Conservation (phyloP, 2,329 filamentous ascomycete genomes). For the Monilinia vaccinii-corymbosi region DNA sequence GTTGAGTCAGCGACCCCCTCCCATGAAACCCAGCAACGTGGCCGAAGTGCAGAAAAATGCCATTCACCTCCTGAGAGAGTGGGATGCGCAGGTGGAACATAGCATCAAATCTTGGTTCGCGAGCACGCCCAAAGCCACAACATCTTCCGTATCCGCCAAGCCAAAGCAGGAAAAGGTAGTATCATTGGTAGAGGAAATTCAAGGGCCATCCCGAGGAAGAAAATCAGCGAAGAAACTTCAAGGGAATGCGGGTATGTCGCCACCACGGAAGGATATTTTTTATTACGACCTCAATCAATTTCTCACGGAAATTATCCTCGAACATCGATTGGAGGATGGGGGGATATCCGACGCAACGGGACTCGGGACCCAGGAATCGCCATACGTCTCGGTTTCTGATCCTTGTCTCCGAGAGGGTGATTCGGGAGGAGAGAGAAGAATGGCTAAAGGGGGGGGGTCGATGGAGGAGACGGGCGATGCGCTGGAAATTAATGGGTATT, state of each 20-base stretch:
- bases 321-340: slow-evolving; percentile 38
- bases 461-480: neutral
- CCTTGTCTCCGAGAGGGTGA: slow-evolving; percentile 21
- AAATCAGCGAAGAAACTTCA: neutral
- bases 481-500: slow-evolving; percentile 17
- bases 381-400: slow-evolving; percentile 16
- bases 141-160: neutral
- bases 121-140: slow-evolving; percentile 14
- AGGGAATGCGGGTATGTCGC: slow-evolving; percentile 10
- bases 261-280: slow-evolving; percentile 21
- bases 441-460: too few relatives aligned
- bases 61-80: slow-evolving; percentile 39
- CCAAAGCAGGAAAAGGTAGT: neutral
- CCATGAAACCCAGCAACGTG: slow-evolving; percentile 37
- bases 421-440: slow-evolving; percentile 13
- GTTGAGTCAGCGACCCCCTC: slow-evolving; percentile 34
- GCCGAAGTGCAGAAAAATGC: slow-evolving; percentile 47
- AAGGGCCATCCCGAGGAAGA: neutral
- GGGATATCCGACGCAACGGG: slow-evolving; percentile 37
- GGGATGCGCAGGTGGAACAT: slow-evolving; percentile 39
- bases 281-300: slow-evolving; percentile 27
- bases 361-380: slow-evolving; percentile 31
- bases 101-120: slow-evolving; percentile 36
- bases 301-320: slow-evolving; percentile 38
- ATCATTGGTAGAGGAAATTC: neutral